phyloP scores from a whole-genome alignment of 305 asterid genomes.

The Plantago rigida region DNA sequence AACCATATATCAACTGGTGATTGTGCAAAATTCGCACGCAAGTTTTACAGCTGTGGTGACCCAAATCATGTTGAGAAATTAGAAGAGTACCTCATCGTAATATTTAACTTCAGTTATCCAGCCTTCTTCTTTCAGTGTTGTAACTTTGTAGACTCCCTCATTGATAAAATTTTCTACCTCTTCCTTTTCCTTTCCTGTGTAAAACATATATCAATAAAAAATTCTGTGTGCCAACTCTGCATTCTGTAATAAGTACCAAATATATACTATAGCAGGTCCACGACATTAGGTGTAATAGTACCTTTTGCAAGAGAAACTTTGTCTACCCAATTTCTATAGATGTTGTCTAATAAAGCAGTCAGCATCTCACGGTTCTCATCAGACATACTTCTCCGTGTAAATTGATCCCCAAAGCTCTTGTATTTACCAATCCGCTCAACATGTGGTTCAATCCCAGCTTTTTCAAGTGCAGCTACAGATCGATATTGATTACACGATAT shows the following conservation, averaged over 20 bases:
- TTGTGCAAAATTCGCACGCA: too few species aligned
- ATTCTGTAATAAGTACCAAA: conserved; percentile 6
- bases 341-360: conserved; percentile 71
- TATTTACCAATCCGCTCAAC: conserved; percentile 90
- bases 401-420: conserved; percentile 92
- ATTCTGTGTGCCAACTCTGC: not conserved
- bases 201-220: conserved; percentile 20
- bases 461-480: conserved; percentile 81
- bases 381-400: conserved; percentile 70
- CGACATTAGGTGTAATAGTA: conserved; percentile 23
- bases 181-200: conserved; percentile 68
- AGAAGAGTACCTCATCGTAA: conserved; percentile 76
- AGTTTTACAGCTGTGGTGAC: not conserved
- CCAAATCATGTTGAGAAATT: conserved; percentile 11
- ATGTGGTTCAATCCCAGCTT: conserved; percentile 86
- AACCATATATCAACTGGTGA: too few species aligned
- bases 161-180: conserved; percentile 67
- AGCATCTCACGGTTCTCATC: conserved; percentile 90
- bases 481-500: conserved; percentile 7
- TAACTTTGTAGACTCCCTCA: conserved; percentile 76
- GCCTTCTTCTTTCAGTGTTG: conserved; percentile 74
- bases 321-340: conserved; percentile 73
- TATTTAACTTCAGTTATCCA: conserved; percentile 95
- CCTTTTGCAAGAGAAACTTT: conserved; percentile 67
- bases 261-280: not conserved